Evolutionary conservation across 352 stramenopile species (phyloP).

Genomic region (Phytophthora ohioensis): DNA sequence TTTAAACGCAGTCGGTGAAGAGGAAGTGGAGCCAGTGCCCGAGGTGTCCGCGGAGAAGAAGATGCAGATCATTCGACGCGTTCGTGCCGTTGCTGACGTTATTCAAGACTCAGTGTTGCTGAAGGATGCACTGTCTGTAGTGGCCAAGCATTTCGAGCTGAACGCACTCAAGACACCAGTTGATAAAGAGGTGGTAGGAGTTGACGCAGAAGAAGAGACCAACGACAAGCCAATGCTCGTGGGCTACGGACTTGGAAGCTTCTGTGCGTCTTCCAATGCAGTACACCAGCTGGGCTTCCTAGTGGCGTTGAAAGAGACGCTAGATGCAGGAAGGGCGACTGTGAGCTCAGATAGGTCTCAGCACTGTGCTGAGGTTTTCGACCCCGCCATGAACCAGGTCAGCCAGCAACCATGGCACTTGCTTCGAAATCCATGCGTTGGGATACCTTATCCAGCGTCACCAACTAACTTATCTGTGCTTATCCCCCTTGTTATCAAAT

Average conservation of each 20-base stretch:
- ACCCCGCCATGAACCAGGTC: constrained; percentile 86
- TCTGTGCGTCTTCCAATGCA: constrained; percentile 77
- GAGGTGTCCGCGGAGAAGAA: constrained; percentile 50
- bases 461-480: constrained; percentile 4
- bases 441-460: neutral
- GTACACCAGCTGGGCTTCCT: constrained; percentile 79
- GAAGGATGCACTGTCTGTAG: constrained; percentile 29
- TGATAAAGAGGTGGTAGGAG: constrained; percentile 5
- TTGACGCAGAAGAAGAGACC: constrained; percentile 1
- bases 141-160: constrained; percentile 41
- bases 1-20: constrained; percentile 25
- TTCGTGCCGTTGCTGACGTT: constrained; percentile 43
- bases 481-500: neutral
- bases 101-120: constrained; percentile 47
- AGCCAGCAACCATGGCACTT: neutral
- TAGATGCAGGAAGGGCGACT: constrained; percentile 12
- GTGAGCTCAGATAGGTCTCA: constrained; percentile 7
- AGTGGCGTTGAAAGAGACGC: constrained; percentile 46
- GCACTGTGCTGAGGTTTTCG: constrained; percentile 59
- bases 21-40: constrained; percentile 30
- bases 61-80: constrained; percentile 47
- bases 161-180: constrained; percentile 9
- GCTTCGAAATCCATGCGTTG: neutral
- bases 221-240: constrained; percentile 44
- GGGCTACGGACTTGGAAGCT: constrained; percentile 81